A percentile compares a stretch with the other conserved stretches of the same genome.
phyloP scores from a whole-genome alignment of 352 stramenopile genomes.

The Phytophthora hybrid region DNA sequence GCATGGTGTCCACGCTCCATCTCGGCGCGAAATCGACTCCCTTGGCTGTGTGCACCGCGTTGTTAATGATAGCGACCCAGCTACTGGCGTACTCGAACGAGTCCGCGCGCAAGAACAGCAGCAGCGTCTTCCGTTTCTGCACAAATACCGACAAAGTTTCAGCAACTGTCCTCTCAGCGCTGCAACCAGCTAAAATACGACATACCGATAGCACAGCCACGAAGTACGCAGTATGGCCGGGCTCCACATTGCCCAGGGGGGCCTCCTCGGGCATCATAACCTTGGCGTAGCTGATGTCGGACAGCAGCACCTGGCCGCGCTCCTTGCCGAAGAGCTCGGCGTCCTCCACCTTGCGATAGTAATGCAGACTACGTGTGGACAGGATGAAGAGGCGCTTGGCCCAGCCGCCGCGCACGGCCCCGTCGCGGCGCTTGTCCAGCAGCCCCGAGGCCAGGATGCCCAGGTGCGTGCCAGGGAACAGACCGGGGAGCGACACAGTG shows the following conservation, averaged over 20 bases:
- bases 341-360: constrained; percentile 87
- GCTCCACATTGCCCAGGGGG: constrained; percentile 74
- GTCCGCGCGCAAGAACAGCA: constrained; percentile 84
- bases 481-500: constrained; percentile 73
- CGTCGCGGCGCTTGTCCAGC: constrained; percentile 86
- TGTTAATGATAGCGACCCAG: constrained; percentile 87
- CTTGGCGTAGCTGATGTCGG: constrained; percentile 81
- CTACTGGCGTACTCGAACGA: constrained; percentile 69
- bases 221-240: constrained; percentile 67
- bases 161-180: neutral
- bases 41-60: constrained; percentile 78
- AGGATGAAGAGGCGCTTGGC: constrained; percentile 85
- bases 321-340: constrained; percentile 88
- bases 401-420: constrained; percentile 84
- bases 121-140: constrained; percentile 80
- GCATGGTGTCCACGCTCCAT: constrained; percentile 78
- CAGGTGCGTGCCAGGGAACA: constrained; percentile 77
- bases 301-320: constrained; percentile 73
- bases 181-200: neutral
- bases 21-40: constrained; percentile 64
- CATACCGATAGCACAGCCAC: constrained; percentile 79
- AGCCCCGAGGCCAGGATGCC: constrained; percentile 79
- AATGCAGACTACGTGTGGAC: constrained; percentile 82
- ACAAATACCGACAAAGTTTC: constrained; percentile 9
- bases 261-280: constrained; percentile 80